Conservation (phyloP, 768 basidiomycete genomes). For the Tricholoma saponaceum region DNA sequence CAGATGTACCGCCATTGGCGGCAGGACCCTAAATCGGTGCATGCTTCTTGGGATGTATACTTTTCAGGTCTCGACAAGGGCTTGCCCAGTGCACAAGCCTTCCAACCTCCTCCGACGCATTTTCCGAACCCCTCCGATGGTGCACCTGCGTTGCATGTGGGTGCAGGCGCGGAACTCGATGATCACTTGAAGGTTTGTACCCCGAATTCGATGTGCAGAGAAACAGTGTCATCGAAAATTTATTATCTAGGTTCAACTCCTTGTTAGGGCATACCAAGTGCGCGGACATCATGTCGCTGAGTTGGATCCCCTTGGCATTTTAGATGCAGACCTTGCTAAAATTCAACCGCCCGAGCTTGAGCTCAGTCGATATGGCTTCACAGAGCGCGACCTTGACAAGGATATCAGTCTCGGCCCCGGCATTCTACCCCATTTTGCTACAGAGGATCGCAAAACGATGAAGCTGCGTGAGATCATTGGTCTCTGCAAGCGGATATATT, state of each 20-base stretch:
- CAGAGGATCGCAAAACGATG: constrained; percentile 83
- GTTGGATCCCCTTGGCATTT: constrained; percentile 92
- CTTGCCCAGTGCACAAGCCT: constrained; percentile 72
- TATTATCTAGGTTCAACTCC: constrained; percentile 80
- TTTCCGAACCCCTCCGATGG: constrained; percentile 74
- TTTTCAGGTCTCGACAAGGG: constrained; percentile 93
- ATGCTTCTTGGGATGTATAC: constrained; percentile 92
- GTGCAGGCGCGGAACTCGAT: constrained; percentile 74
- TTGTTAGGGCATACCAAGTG: constrained; percentile 98
- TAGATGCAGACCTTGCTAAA: constrained; percentile 81
- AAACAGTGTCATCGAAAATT: constrained; percentile 1
- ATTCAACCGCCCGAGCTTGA: constrained; percentile 85
- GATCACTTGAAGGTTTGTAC: constrained; percentile 86
- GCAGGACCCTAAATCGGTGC: constrained; percentile 88
- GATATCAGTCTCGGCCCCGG: constrained; percentile 94
- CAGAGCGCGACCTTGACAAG: constrained; percentile 90
- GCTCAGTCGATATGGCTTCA: constrained; percentile 92
- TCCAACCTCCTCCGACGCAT: constrained; percentile 75
- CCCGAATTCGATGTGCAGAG: constrained; percentile 1
- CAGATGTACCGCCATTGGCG: constrained; percentile 95
- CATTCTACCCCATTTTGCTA: constrained; percentile 93
- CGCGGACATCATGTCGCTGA: constrained; percentile 96
- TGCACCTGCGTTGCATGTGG: constrained; percentile 68
- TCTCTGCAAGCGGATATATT: constrained; percentile 89
- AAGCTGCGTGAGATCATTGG: constrained; percentile 88